Conservation (phyloP, 2,329 filamentous ascomycete species). For the Monilinia vaccinii-corymbosi region DNA sequence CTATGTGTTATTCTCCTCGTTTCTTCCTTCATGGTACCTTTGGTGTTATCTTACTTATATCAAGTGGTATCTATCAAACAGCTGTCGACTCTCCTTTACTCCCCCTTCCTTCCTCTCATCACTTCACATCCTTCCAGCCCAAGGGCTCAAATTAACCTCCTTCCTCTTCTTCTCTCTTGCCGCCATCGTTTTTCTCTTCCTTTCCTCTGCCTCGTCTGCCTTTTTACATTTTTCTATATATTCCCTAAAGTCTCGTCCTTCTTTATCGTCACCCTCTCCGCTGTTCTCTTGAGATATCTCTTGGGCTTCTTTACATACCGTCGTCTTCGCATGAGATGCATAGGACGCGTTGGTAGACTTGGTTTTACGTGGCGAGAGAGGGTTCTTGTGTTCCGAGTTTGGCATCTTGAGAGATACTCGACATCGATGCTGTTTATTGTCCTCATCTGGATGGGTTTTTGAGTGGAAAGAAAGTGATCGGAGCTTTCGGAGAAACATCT, state of each 20-base stretch:
- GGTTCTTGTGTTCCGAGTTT: background rate
- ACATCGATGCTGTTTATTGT: background rate
- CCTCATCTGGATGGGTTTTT: background rate
- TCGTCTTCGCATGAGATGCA: background rate
- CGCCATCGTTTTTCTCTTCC: slow-evolving; percentile 29
- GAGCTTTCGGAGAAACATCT: slow-evolving; percentile 5
- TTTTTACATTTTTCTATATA: slow-evolving; percentile 9
- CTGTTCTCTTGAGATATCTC: background rate
- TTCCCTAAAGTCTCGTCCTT: slow-evolving; percentile 1
- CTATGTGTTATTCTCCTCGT: no score
- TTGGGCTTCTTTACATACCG: background rate
- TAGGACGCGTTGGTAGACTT: slow-evolving; percentile 1
- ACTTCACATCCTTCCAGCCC: slow-evolving; percentile 9
- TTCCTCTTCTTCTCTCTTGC: slow-evolving; percentile 33
- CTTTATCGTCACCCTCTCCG: background rate
- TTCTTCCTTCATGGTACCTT: no score
- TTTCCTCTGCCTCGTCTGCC: slow-evolving; percentile 5
- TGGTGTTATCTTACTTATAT: no score
- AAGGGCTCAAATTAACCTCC: slow-evolving; percentile 32
- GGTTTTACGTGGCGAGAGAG: slow-evolving; percentile 4
- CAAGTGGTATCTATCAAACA: no score
- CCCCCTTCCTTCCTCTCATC: background rate
- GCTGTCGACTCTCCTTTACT: background rate
- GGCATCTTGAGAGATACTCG: background rate
- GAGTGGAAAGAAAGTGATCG: background rate